phyloP scores from a whole-genome alignment of 768 basidiomycete species.

The Leccinum obscurum region DNA sequence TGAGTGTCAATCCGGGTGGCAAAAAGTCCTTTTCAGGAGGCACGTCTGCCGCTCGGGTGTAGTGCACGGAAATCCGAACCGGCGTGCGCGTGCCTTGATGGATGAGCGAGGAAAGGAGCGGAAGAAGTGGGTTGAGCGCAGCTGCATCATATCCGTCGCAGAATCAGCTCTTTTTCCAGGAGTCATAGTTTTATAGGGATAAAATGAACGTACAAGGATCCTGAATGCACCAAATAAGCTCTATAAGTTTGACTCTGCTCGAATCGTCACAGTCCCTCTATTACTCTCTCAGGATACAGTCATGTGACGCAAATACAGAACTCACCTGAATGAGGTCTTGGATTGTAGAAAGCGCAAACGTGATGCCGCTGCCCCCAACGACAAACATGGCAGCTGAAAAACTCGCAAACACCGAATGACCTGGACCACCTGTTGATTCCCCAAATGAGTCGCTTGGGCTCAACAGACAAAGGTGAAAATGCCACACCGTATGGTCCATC shows the following conservation, averaged over 20 bases:
- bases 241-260: no score
- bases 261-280: conserved; percentile 25
- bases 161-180: no score
- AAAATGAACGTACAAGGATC: no score
- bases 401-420: conserved; percentile 48
- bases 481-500: conserved; percentile 55
- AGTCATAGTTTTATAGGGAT: no score
- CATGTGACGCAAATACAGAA: not conserved
- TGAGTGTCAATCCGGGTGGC: conserved; percentile 44
- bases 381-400: conserved; percentile 57
- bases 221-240: no score
- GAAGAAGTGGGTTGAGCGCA: no score
- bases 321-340: no score
- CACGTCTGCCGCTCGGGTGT: conserved; percentile 43
- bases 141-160: no score
- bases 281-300: conserved; percentile 1
- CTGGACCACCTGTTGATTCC: conserved; percentile 37
- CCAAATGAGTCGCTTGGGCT: conserved; percentile 2
- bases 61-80: conserved; percentile 42
- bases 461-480: not conserved
- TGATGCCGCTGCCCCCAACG: conserved; percentile 63
- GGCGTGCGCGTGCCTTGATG: conserved; percentile 34
- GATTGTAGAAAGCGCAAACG: conserved; percentile 44
- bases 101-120: conserved; percentile 10
- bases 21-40: conserved; percentile 33